phyloP scores from a whole-genome alignment of 176 grass and related monocot species.

The Zizania latifolia region DNA sequence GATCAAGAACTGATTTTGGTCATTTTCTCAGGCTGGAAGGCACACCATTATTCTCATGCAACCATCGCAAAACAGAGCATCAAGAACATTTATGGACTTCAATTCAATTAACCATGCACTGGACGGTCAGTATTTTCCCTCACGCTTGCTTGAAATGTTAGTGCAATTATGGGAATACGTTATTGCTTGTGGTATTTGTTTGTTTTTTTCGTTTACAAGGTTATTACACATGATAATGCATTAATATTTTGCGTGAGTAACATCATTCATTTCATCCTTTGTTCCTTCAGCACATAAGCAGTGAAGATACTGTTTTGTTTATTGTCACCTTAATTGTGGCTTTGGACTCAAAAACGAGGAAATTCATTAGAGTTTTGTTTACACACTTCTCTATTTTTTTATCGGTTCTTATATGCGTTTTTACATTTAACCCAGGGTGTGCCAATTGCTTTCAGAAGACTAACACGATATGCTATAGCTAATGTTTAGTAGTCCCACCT shows the following conservation, averaged over 20 bases:
- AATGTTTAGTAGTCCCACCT: not conserved
- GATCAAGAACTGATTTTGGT: not conserved
- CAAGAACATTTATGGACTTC: constrained; percentile 80
- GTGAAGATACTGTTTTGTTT: not conserved
- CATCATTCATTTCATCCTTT: not conserved
- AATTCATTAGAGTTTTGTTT: not conserved
- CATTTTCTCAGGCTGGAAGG: constrained; percentile 44
- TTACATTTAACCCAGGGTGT: not conserved
- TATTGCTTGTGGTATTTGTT: not conserved
- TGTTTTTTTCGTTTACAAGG: not conserved
- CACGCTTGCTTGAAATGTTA: not conserved
- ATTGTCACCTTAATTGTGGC: not conserved
- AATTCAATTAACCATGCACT: constrained; percentile 65
- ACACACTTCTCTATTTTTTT: not conserved
- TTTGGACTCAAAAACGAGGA: not conserved
- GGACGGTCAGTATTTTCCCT: constrained; percentile 44
- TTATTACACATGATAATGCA: not conserved
- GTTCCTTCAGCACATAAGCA: not conserved
- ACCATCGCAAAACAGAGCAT: constrained; percentile 45
- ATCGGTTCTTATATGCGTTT: not conserved
- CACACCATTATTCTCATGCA: constrained; percentile 81
- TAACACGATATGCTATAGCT: not conserved
- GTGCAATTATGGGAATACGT: not conserved
- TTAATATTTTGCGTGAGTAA: not conserved
- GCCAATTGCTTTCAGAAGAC: not conserved